A percentile compares a stretch with the other conserved stretches of the same genome.
Evolutionary conservation across 2,329 filamentous ascomycete species (phyloP).

Genomic region (Septoria petroselini): DNA sequence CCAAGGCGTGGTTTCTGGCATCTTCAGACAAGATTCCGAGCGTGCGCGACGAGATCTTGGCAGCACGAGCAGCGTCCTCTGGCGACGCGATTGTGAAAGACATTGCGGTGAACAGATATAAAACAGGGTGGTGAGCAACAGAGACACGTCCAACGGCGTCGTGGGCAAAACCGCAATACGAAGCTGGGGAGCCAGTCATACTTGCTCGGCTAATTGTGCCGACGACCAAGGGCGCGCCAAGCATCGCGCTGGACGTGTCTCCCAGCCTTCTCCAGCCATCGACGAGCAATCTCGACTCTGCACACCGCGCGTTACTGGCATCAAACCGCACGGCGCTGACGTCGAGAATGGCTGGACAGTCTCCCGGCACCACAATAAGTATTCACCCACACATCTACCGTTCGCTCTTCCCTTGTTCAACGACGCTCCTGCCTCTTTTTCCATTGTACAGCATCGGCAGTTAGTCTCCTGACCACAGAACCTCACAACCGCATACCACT

Average conservation of each 20-base stretch:
- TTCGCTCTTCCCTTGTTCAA: conserved; percentile 7
- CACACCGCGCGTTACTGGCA: too few species aligned
- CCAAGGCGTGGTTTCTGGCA: conserved; percentile 80
- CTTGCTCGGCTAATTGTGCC: too few species aligned
- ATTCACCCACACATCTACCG: conserved; percentile 1
- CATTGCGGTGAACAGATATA: conserved; percentile 52
- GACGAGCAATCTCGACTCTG: too few species aligned
- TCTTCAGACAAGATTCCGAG: conserved; percentile 74
- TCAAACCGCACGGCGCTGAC: too few species aligned
- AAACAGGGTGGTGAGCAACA: background rate
- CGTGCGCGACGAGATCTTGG: conserved; percentile 75
- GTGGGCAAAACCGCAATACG: too few species aligned
- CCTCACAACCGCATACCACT: too few species aligned
- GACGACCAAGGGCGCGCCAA: too few species aligned
- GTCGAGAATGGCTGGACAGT: too few species aligned
- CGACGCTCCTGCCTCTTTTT: conserved; percentile 6
- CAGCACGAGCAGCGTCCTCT: conserved; percentile 69
- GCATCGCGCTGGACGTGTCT: too few species aligned
- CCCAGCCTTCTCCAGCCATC: too few species aligned
- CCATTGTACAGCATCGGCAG: conserved; percentile 9
- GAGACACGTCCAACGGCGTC: background rate
- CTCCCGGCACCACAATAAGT: conserved; percentile 10
- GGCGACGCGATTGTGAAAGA: conserved; percentile 85
- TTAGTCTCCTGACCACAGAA: background rate
- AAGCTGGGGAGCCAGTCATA: too few species aligned